Conservation (phyloP, 441 rosid species). For the Corymbia calophylla region DNA sequence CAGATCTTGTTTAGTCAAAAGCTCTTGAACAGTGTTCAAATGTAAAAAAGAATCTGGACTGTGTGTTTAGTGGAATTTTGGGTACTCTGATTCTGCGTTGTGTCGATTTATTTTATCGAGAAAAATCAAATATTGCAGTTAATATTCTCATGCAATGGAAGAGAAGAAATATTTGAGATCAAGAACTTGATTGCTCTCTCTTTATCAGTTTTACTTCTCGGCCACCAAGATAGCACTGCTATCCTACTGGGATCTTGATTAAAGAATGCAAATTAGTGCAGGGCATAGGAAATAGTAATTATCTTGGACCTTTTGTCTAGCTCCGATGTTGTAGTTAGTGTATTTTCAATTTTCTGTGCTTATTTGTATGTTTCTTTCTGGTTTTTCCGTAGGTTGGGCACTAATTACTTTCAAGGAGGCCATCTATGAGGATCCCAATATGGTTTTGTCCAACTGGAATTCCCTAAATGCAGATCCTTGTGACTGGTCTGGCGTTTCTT, state of each 20-base stretch:
- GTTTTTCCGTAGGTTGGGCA: constrained; percentile 46
- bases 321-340: neutral
- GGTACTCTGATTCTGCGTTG: neutral
- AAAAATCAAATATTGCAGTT: neutral
- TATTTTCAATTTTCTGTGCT: constrained; percentile 11
- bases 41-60: neutral
- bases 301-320: neutral
- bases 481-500: constrained; percentile 65
- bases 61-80: neutral
- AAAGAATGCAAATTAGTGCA: neutral
- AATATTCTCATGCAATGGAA: neutral
- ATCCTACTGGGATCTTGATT: neutral
- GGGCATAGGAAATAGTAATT: neutral
- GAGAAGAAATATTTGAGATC: neutral
- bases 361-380: neutral
- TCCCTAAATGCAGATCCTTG: constrained; percentile 79
- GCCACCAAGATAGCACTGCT: neutral
- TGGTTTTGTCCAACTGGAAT: constrained; percentile 78
- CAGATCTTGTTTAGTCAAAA: constrained; percentile 47
- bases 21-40: neutral
- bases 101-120: neutral
- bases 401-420: constrained; percentile 78
- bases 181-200: neutral
- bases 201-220: neutral
- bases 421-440: constrained; percentile 70